These are phyloP conservation scores for Entamoeba nuttalli DNA, from an alignment of 208 protist species.

Conservation along the genomic window DNA sequence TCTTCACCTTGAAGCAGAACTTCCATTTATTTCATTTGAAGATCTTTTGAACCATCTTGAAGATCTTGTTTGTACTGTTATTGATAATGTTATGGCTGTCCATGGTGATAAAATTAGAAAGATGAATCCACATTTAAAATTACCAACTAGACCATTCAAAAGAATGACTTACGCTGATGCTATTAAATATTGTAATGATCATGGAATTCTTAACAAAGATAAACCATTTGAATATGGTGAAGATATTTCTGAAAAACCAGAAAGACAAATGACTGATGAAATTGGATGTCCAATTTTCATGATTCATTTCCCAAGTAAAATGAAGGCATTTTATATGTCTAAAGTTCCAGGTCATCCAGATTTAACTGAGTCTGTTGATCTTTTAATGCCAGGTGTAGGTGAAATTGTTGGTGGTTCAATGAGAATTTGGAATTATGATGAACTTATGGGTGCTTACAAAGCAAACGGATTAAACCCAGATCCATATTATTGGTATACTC, in stretches of 20 bases:
- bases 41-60: constrained; percentile 73
- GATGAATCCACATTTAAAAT: constrained; percentile 65
- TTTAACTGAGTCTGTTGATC: constrained; percentile 53
- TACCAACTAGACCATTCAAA: constrained; percentile 73
- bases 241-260: constrained; percentile 88
- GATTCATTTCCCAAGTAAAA: constrained; percentile 77
- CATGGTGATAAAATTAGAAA: constrained; percentile 47
- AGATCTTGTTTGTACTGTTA: constrained; percentile 65
- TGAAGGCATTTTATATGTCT: constrained; percentile 96
- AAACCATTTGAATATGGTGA: constrained; percentile 71
- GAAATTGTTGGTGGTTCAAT: constrained; percentile 94
- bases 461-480: constrained; percentile 72
- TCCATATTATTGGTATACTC: constrained; percentile 90
- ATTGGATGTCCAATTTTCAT: constrained; percentile 85
- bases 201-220: constrained; percentile 68
- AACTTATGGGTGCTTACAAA: constrained; percentile 71
- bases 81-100: constrained; percentile 54
- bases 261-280: constrained; percentile 83
- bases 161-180: constrained; percentile 79
- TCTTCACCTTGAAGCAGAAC: constrained; percentile 89
- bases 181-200: constrained; percentile 76
- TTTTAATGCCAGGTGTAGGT: constrained; percentile 86
- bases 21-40: constrained; percentile 82
- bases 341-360: constrained; percentile 27
- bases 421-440: constrained; percentile 73